phyloP scores from a whole-genome alignment of 108 stramenopile genomes.

The Cyclotella choctawhatcheeana region DNA sequence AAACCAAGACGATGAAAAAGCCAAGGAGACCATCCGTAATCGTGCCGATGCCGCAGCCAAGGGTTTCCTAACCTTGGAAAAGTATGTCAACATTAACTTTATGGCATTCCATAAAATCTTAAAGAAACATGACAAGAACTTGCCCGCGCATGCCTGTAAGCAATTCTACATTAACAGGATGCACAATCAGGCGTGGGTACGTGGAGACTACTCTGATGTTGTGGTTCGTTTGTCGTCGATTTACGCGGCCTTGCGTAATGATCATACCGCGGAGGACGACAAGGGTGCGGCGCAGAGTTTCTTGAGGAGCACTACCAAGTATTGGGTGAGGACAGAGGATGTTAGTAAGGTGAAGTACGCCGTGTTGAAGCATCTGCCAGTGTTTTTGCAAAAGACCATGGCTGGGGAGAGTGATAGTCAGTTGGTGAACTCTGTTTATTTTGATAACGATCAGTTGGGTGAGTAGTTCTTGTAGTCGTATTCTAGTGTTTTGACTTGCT shows the following conservation, averaged over 20 bases:
- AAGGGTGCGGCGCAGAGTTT: slow-evolving; percentile 84
- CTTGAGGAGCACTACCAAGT: slow-evolving; percentile 92
- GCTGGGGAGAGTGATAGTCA: slow-evolving; percentile 94
- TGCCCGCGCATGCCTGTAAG: slow-evolving; percentile 87
- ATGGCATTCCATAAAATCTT: slow-evolving; percentile 98
- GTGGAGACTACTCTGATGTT: slow-evolving; percentile 94
- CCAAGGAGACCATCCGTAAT: slow-evolving; percentile 34
- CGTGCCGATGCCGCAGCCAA: slow-evolving; percentile 71
- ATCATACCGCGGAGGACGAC: slow-evolving; percentile 81
- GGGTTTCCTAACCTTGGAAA: slow-evolving; percentile 89
- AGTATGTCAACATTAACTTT: slow-evolving; percentile 97
- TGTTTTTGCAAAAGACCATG: slow-evolving; percentile 91
- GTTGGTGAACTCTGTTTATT: slow-evolving; percentile 93
- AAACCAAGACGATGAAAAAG: slow-evolving; percentile 31
- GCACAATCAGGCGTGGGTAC: slow-evolving; percentile 97
- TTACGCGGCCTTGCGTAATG: slow-evolving; percentile 78
- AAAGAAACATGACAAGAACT: slow-evolving; percentile 97
- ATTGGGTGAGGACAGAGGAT: slow-evolving; percentile 98
- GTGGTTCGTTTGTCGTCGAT: slow-evolving; percentile 89
- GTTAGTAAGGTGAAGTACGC: slow-evolving; percentile 93
- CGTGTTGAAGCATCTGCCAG: slow-evolving; percentile 92
- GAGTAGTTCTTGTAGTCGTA: slow-evolving; percentile 21
- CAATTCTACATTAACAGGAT: slow-evolving; percentile 92
- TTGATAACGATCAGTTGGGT: slow-evolving; percentile 90
- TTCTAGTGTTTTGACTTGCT: too few species aligned